These are phyloP conservation scores for Trichoderma gamsii DNA, from an alignment of 495 filamentous ascomycete species.

Conservation along the genomic window DNA sequence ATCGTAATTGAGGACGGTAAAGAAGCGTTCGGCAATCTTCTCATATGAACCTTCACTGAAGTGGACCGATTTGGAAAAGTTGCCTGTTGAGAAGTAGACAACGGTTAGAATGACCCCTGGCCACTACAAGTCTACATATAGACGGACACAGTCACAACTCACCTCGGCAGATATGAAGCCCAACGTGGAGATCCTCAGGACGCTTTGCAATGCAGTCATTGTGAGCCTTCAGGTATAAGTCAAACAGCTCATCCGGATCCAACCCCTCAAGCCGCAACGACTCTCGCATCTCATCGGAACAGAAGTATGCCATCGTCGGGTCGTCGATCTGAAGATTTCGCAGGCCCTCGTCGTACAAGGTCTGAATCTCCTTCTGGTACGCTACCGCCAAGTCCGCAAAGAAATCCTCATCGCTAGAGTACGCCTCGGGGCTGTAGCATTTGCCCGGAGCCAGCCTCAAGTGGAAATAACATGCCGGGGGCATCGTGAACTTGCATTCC, in stretches of 20 bases:
- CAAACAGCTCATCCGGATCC: slow-evolving; percentile 59
- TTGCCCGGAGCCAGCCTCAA: slow-evolving; percentile 63
- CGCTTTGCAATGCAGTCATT: slow-evolving; percentile 62
- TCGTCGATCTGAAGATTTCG: slow-evolving; percentile 73
- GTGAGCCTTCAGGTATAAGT: slow-evolving; percentile 70
- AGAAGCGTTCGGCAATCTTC: slow-evolving; percentile 71
- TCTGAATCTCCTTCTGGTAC: slow-evolving; percentile 57
- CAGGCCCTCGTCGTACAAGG: slow-evolving; percentile 62
- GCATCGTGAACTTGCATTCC: slow-evolving; percentile 67
- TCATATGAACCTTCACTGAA: slow-evolving; percentile 80
- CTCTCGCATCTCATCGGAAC: slow-evolving; percentile 65
- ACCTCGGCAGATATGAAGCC: slow-evolving; percentile 66
- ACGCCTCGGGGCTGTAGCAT: slow-evolving; percentile 61
- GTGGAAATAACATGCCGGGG: slow-evolving; percentile 68
- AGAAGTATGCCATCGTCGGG: slow-evolving; percentile 75
- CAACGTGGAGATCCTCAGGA: slow-evolving; percentile 64
- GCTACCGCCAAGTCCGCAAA: slow-evolving; percentile 70
- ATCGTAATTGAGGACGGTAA: slow-evolving; percentile 66
- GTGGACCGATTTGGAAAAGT: slow-evolving; percentile 71
- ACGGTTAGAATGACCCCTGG: background rate
- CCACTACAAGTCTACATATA: background rate
- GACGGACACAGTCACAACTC: background rate
- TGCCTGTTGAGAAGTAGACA: slow-evolving; percentile 39
- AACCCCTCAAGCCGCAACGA: slow-evolving; percentile 58
- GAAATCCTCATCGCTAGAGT: slow-evolving; percentile 61